phyloP scores from a whole-genome alignment of 345 rosid genomes.

The Aquilaria sinensis region DNA sequence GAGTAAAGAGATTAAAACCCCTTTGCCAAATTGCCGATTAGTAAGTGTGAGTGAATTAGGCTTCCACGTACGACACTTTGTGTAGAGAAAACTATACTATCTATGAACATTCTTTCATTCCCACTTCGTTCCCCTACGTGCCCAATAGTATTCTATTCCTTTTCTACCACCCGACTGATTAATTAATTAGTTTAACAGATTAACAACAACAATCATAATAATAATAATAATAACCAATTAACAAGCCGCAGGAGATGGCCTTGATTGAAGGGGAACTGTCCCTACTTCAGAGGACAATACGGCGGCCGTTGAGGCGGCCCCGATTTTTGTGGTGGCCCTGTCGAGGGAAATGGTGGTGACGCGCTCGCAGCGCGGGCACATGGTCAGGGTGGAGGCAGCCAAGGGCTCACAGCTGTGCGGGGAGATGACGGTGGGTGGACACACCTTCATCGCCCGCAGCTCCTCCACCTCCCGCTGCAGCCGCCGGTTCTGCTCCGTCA shows the following conservation, averaged over 20 bases:
- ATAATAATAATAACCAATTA: constrained; percentile 1
- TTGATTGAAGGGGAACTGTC: constrained; percentile 28
- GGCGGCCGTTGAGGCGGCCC: constrained; percentile 15
- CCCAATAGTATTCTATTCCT: too few relatives aligned
- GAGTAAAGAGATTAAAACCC: too few relatives aligned
- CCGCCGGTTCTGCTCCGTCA: constrained; percentile 88
- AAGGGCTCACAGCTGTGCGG: constrained; percentile 47
- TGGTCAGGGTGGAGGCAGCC: constrained; percentile 64
- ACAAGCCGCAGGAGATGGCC: constrained; percentile 42
- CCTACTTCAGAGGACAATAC: constrained; percentile 29
- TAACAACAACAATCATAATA: too few relatives aligned
- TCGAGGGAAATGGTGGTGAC: constrained; percentile 40
- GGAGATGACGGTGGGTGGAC: constrained; percentile 47
- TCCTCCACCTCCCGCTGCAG: constrained; percentile 90
- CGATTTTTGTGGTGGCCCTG: constrained; percentile 20
- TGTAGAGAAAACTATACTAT: too few relatives aligned
- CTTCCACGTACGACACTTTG: too few relatives aligned
- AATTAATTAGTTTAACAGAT: not conserved
- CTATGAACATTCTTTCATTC: constrained; percentile 18
- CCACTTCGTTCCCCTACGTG: not conserved
- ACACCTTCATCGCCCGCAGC: constrained; percentile 80
- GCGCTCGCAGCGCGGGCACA: constrained; percentile 96
- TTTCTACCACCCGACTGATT: not conserved
- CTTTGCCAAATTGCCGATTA: too few relatives aligned
- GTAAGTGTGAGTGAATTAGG: too few relatives aligned